Evolutionary conservation across 139 green algal genomes (phyloP), one percentile per base, ranked within the genome.

Genomic region (Spirogloea muscicola): DNA sequence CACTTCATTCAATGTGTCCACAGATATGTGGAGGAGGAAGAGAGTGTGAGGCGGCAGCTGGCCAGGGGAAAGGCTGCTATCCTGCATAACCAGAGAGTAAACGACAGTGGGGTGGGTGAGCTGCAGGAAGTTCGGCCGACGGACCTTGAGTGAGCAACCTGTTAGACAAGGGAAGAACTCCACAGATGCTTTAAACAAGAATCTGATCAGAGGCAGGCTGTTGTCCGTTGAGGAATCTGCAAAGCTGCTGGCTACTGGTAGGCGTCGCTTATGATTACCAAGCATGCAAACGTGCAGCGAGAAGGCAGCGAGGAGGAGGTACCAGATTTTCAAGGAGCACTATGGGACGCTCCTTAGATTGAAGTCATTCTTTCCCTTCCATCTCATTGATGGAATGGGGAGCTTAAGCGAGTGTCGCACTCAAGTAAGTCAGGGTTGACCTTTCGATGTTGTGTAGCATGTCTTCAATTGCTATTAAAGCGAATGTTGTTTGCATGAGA

Each of bases 341-440:
- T 86, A 84, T 62, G 60, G 71, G 31, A 84, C 77, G 5, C 34
- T 86, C 55, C 59, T 86, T 41, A 51, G 43, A n/a, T 74, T 84
- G 31, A 77, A 72, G 41, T 44, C 83, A 18, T 88, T 84, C 80
- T 94, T 95, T 76, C 87, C 89, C 21, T 97, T 97, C 84, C 88
- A 87, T 55, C 82, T 97, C 13, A 97, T 97, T 46, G 92, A 97
- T 72, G 87, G 91, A 21, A 96, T 96, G 90, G 92, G 92, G 25
- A 88, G 67, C 6, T 70, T 96, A 42, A 84, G 74, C 27, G 85
- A 91, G 73, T 89, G 85, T 42, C 63, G 93, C 49, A 88, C 93
- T 68, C 51, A 77, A 55, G n/a, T n/a, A n/a, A n/a, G n/a, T n/a
- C n/a, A n/a, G n/a, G n/a, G n/a, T n/a, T n/a, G n/a, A n/a, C n/a